Evolutionary conservation across 257 asterid species (phyloP), one percentile per base, ranked within the genome.

Genomic region (Cordia subcordata): DNA sequence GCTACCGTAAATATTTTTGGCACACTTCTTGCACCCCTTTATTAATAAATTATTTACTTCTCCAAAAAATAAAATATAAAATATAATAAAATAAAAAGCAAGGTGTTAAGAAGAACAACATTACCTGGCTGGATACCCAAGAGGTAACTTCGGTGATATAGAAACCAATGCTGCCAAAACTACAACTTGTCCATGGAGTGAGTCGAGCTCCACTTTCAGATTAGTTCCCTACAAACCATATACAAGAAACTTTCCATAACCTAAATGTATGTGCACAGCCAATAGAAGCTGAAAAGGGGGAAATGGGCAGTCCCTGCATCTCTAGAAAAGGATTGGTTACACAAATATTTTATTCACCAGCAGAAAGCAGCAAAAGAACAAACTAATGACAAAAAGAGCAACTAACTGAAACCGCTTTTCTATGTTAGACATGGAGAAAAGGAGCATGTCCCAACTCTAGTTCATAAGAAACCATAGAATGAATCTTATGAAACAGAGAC

Each of bases 121-220:
- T 64, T 71, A 93, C 99, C 96, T 85, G 73, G 91, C 72, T 58
- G 99, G 99, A 76, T 93, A 93, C 72, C 99, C 99, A 68, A 93
- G 95, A 51, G 96, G 99, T 63, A 89, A 80, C 73, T 77, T 86
- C 39, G 72, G 91, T 22, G 99, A 93, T 67, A 85, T 75, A 61
- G 99, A 86, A 73, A 93, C 92, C 54, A 93, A 63, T 59, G 99
- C 79, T 39, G 99, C 99, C 80, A 93, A 76, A 78, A 83, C 87
- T 63, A 96, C 86, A 4, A 97, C 96, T 74, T 89, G 95, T 62
- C 99, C 99, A 74, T 89, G 87, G 61, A 93, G 72, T 71, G 82
- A 75, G 32, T 82, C 96, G 54, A 89, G 95, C 80, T 89, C 97
- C 39, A 79, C 68, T 74, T 73, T 72, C 22, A 93, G 69, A 77